Percentiles rank a stretch among this genome's conserved stretches.
Conservation (phyloP, 352 stramenopile genomes). For the Pythium aquatile region DNA sequence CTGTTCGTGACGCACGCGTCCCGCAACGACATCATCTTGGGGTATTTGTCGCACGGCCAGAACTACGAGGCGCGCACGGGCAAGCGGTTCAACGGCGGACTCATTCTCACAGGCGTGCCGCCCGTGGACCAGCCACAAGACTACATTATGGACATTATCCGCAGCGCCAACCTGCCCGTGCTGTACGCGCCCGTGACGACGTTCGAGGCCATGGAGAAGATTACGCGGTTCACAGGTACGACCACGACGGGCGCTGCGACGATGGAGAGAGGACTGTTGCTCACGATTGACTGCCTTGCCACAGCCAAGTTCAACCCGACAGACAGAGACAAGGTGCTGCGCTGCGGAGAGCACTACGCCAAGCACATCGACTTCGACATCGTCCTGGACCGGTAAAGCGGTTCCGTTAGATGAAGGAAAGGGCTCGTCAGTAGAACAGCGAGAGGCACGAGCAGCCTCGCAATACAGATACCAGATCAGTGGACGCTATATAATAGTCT, state of each 20-base stretch:
- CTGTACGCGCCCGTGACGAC: constrained; percentile 80
- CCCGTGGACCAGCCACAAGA: constrained; percentile 71
- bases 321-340: constrained; percentile 74
- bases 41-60: constrained; percentile 78
- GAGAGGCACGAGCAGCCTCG: no score
- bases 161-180: constrained; percentile 53
- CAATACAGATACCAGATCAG: background rate
- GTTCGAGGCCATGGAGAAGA: constrained; percentile 80
- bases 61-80: constrained; percentile 72
- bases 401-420: background rate
- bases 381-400: constrained; percentile 44
- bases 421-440: background rate
- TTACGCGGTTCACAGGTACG: constrained; percentile 75
- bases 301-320: constrained; percentile 88
- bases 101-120: constrained; percentile 87
- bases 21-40: constrained; percentile 90
- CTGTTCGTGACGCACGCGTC: constrained; percentile 90
- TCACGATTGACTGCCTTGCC: constrained; percentile 7
- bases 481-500: no score
- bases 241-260: background rate
- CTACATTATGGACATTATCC: constrained; percentile 79
- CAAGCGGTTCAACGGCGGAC: constrained; percentile 68
- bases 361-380: constrained; percentile 81
- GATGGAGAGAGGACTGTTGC: background rate
- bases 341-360: constrained; percentile 85